These are phyloP conservation scores for Zymoseptoria crescenta DNA, from an alignment of 2,329 filamentous ascomycete genomes.

Conservation along the genomic window DNA sequence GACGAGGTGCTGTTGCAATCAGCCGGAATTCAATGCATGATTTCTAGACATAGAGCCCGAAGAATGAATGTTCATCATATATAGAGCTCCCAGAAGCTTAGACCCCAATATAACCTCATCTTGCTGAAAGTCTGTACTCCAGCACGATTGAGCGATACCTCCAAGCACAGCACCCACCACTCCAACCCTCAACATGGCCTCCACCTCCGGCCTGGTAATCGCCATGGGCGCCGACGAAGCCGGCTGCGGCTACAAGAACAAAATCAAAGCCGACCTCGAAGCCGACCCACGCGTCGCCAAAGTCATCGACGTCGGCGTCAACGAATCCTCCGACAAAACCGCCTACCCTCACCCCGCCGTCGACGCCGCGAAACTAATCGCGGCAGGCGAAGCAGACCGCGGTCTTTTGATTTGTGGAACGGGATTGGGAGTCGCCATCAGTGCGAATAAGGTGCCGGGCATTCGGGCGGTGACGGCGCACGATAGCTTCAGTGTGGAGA, in stretches of 20 bases:
- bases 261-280: conserved; percentile 65
- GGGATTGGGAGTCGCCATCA: conserved; percentile 76
- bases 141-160: background rate
- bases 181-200: conserved; percentile 12
- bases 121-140: background rate
- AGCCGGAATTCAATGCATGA: background rate
- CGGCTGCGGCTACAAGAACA: conserved; percentile 69
- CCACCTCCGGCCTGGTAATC: conserved; percentile 38
- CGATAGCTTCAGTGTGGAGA: conserved; percentile 76
- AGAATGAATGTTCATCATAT: background rate
- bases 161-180: background rate
- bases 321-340: conserved; percentile 60
- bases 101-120: background rate
- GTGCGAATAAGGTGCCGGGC: conserved; percentile 81
- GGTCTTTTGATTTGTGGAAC: conserved; percentile 80
- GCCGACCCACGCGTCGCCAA: conserved; percentile 57
- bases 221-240: conserved; percentile 63
- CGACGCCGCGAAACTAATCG: conserved; percentile 58
- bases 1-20: background rate
- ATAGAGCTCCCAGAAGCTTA: background rate
- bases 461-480: conserved; percentile 84
- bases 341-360: conserved; percentile 75
- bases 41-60: background rate
- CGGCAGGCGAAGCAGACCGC: conserved; percentile 60
- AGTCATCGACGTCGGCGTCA: conserved; percentile 68